A percentile compares a stretch with the other conserved stretches of the same genome.
Conservation (phyloP, 805 yeast species). For the Lachancea cidri region DNA sequence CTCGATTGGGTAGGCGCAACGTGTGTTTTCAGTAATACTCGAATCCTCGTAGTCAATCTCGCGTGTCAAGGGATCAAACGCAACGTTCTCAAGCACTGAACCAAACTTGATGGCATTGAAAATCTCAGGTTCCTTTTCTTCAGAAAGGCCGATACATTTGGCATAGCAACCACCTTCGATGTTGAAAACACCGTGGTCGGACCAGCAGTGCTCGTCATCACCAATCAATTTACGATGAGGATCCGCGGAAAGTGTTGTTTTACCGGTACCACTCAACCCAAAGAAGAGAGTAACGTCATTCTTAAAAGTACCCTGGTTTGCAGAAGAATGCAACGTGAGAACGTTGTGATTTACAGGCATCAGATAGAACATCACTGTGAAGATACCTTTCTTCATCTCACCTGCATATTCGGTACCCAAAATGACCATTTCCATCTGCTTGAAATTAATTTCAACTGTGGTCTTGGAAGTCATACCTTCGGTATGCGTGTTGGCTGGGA, state of each 20-base stretch:
- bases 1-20: conserved; percentile 98
- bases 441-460: conserved; percentile 93
- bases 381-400: conserved; percentile 99
- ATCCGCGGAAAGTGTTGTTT: conserved; percentile 95
- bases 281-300: conserved; percentile 93
- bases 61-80: conserved; percentile 72
- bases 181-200: conserved; percentile 96
- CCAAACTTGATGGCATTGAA: conserved; percentile 93
- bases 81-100: conserved; percentile 88
- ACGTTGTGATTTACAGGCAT: conserved; percentile 94
- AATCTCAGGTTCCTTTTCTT: conserved; percentile 96
- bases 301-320: conserved; percentile 77
- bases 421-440: conserved; percentile 97
- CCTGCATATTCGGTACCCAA: conserved; percentile 99
- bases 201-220: conserved; percentile 99
- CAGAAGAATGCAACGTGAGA: conserved; percentile 90
- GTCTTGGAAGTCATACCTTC: conserved; percentile 97
- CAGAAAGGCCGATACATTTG: conserved; percentile 83
- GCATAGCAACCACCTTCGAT: conserved; percentile 99
- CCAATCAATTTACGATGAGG: conserved; percentile 92
- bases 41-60: conserved; percentile 80
- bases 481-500: conserved; percentile 96
- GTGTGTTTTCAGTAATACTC: conserved; percentile 89
- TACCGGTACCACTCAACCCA: conserved; percentile 97
- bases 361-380: conserved; percentile 97